These are phyloP conservation scores for Leccinum longicurvipes DNA, from an alignment of 768 basidiomycete genomes.

Conservation along the genomic window DNA sequence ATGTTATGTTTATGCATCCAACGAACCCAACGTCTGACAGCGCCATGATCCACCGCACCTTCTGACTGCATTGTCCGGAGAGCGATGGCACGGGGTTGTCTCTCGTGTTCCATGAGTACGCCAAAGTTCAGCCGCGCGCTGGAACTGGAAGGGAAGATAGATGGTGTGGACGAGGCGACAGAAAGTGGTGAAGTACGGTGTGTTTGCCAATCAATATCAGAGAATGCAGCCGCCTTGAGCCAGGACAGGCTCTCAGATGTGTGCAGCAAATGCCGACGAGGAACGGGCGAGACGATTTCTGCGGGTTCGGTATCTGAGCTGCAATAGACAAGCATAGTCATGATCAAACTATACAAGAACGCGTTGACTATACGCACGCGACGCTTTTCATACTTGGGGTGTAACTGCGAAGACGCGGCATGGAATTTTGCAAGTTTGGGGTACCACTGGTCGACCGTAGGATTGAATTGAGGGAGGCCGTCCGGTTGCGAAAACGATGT, in stretches of 20 bases:
- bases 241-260: constrained; percentile 57
- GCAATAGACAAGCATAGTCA: background rate
- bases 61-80: constrained; percentile 14
- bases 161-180: constrained; percentile 27
- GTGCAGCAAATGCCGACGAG: constrained; percentile 64
- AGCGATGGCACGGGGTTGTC: constrained; percentile 11
- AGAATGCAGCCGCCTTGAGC: constrained; percentile 45
- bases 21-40: constrained; percentile 63
- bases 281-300: constrained; percentile 61
- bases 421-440: constrained; percentile 5
- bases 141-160: constrained; percentile 21
- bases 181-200: constrained; percentile 47
- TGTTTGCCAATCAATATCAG: constrained; percentile 40
- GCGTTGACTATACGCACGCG: constrained; percentile 9
- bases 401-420: constrained; percentile 17
- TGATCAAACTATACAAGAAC: background rate
- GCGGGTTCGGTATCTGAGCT: constrained; percentile 30
- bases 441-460: constrained; percentile 1
- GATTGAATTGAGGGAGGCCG: constrained; percentile 15
- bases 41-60: constrained; percentile 30
- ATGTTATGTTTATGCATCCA: constrained; percentile 77
- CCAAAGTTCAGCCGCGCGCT: constrained; percentile 39
- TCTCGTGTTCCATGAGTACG: constrained; percentile 38
- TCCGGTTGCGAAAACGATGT: constrained; percentile 5
- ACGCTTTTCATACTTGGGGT: constrained; percentile 10